A percentile compares a stretch with the other conserved stretches of the same genome.
Evolutionary conservation across 495 filamentous ascomycete genomes (phyloP).

Genomic region (Corynascus novoguineensis): DNA sequence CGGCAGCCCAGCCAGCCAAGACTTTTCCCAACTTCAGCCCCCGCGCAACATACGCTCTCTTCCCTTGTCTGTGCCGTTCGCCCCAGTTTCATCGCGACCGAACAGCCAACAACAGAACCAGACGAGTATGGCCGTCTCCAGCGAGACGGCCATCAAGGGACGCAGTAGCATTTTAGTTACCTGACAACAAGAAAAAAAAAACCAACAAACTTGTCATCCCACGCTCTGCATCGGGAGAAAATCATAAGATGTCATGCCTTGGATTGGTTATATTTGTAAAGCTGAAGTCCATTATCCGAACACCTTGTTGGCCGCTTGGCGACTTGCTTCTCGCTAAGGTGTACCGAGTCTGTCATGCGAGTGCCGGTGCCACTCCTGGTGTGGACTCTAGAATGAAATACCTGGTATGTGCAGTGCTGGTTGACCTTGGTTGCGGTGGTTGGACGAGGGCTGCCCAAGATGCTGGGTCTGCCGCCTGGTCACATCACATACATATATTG

Average conservation of each 20-base stretch:
- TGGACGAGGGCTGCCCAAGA: background rate
- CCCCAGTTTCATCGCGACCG: background rate
- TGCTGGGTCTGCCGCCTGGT: background rate
- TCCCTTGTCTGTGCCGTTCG: background rate
- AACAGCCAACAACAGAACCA: background rate
- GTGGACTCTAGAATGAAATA: background rate
- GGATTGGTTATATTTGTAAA: background rate
- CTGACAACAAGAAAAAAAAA: too few species aligned
- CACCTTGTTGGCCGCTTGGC: constrained; percentile 5
- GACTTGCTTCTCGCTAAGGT: constrained; percentile 3
- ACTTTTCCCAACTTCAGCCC: background rate
- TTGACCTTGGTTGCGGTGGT: background rate
- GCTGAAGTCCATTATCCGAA: background rate
- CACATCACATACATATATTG: background rate
- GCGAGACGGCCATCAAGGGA: constrained; percentile 5
- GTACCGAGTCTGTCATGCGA: background rate
- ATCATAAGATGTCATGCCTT: background rate
- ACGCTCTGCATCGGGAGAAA: background rate
- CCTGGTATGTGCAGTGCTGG: background rate
- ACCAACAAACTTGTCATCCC: background rate
- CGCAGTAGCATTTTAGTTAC: background rate
- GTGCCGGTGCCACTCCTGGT: background rate
- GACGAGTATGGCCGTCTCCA: too few species aligned
- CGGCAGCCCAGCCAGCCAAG: background rate
- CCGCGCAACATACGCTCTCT: background rate